These are phyloP conservation scores for Cryptosporidium bovis DNA, from an alignment of 169 alveolate genomes.

Conservation along the genomic window DNA sequence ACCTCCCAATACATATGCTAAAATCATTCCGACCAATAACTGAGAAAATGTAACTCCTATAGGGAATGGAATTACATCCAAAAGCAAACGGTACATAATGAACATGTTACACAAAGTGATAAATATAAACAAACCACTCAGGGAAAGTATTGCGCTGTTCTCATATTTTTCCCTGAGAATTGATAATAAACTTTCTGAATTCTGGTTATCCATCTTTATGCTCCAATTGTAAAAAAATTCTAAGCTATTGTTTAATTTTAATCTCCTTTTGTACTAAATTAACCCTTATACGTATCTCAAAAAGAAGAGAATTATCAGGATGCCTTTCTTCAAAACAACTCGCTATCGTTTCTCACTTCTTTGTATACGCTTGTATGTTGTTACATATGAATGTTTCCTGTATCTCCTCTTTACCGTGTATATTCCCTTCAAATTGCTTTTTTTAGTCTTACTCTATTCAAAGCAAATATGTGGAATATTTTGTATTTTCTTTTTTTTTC, in stretches of 20 bases:
- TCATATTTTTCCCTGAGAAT: slow-evolving; percentile 61
- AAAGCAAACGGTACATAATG: slow-evolving; percentile 89
- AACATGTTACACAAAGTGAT: slow-evolving; percentile 90
- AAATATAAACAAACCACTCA: slow-evolving; percentile 82
- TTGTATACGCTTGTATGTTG: no score
- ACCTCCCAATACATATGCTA: slow-evolving; percentile 93
- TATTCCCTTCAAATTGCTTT: no score
- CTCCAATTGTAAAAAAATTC: background rate
- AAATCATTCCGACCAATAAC: slow-evolving; percentile 89
- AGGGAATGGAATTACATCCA: slow-evolving; percentile 91
- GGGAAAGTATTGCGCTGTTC: slow-evolving; percentile 61
- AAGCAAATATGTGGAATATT: background rate
- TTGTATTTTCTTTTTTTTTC: slow-evolving; percentile 9
- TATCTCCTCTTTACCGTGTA: no score
- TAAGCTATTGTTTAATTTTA: background rate
- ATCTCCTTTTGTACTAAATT: background rate
- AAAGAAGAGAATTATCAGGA: background rate
- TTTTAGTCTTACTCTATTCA: no score
- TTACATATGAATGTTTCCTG: no score
- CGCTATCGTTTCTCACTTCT: no score
- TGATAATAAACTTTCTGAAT: slow-evolving; percentile 51
- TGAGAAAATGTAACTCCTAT: slow-evolving; percentile 93
- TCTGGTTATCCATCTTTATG: slow-evolving; percentile 29
- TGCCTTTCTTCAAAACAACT: background rate
- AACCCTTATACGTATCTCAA: slow-evolving; percentile 2